phyloP scores from a whole-genome alignment of 2,329 filamentous ascomycete species.

The Metarhizium brunneum region DNA sequence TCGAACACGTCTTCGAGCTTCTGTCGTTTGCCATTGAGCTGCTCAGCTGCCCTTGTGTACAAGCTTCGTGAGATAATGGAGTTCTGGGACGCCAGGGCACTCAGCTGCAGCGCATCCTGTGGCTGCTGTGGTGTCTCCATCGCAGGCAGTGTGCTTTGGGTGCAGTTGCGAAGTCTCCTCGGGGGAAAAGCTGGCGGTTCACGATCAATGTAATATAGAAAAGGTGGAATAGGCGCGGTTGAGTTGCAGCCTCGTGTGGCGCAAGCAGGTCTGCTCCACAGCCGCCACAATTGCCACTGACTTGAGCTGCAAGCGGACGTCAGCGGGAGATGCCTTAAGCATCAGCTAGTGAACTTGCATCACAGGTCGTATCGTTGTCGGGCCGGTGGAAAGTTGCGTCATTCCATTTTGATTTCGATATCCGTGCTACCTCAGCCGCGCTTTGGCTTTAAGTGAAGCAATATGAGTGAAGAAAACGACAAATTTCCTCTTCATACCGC shows the following conservation, averaged over 20 bases:
- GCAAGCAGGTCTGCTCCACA: conserved; percentile 6
- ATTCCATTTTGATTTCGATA: not conserved
- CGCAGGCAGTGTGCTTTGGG: not conserved
- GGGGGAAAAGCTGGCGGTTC: conserved; percentile 8
- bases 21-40: conserved; percentile 25
- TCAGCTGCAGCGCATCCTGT: conserved; percentile 24
- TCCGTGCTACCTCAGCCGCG: not conserved
- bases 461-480: conserved; percentile 31
- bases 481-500: conserved; percentile 84
- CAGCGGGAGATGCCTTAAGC: not conserved
- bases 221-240: not conserved
- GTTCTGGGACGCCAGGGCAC: conserved; percentile 25
- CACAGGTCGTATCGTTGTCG: not conserved
- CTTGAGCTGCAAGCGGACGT: not conserved
- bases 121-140: conserved; percentile 26
- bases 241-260: conserved; percentile 20
- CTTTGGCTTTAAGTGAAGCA: not conserved
- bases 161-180: not conserved
- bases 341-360: not conserved
- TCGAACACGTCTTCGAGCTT: conserved; percentile 26
- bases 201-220: not conserved
- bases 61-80: conserved; percentile 22
- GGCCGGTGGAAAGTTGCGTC: not conserved
- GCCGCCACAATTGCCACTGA: not conserved
- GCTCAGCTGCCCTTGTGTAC: conserved; percentile 18